These are phyloP conservation scores for Ogataea parapolymorpha DNA, from an alignment of 805 yeast species.

Conservation along the genomic window DNA sequence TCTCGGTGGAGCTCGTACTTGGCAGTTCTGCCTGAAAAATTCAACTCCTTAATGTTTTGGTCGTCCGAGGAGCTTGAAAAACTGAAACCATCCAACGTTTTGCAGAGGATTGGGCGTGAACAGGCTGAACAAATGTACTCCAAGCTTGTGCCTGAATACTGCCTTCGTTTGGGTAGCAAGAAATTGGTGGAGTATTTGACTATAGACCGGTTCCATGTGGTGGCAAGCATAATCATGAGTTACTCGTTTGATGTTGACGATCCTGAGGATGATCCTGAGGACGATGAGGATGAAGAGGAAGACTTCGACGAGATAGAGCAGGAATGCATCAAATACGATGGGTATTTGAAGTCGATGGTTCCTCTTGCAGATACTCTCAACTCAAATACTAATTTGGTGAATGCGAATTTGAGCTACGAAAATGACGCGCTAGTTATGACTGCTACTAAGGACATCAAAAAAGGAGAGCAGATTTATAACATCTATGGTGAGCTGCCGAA, in stretches of 20 bases:
- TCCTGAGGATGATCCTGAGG: conserved; percentile 22
- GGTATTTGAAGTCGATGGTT: conserved; percentile 75
- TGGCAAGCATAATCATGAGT: conserved; percentile 82
- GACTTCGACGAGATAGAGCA: conserved; percentile 22
- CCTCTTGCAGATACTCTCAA: conserved; percentile 91
- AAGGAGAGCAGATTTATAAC: conserved; percentile 78
- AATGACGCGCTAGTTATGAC: conserved; percentile 61
- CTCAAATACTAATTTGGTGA: conserved; percentile 73
- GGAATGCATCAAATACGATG: conserved; percentile 24
- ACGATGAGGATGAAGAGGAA: conserved; percentile 29
- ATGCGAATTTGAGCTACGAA: conserved; percentile 65
- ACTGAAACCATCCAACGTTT: conserved; percentile 68
- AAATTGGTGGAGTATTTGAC: conserved; percentile 37
- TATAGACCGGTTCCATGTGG: conserved; percentile 58
- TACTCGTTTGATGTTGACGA: conserved; percentile 83
- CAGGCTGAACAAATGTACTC: conserved; percentile 61
- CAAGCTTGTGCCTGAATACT: conserved; percentile 39
- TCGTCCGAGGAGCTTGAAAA: conserved; percentile 48
- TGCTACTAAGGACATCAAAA: conserved; percentile 54
- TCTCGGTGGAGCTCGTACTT: conserved; percentile 73
- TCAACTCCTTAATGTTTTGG: conserved; percentile 84
- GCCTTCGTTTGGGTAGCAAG: conserved; percentile 35
- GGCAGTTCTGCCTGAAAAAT: conserved; percentile 60
- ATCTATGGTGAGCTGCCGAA: conserved; percentile 91
- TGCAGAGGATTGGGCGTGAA: conserved; percentile 66